Percentiles rank a stretch among this genome's conserved stretches.
phyloP scores from a whole-genome alignment of 176 grass and related monocot genomes.

The Typha latifolia region DNA sequence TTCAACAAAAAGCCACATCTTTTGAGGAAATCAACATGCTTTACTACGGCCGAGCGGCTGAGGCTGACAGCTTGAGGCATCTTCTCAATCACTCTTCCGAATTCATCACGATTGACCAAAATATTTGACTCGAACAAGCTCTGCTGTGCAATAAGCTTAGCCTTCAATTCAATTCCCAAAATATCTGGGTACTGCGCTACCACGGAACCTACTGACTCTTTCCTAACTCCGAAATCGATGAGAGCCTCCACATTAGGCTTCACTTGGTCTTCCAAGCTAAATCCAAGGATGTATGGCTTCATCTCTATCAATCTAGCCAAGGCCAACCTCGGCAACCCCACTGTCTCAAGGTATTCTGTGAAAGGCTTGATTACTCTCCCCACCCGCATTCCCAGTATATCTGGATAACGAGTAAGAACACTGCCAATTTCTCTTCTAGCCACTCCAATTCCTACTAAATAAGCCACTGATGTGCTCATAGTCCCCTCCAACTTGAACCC shows the following conservation, averaged over 20 bases:
- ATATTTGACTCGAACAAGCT: conserved; percentile 56
- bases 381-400: conserved; percentile 60
- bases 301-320: conserved; percentile 44
- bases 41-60: conserved; percentile 36
- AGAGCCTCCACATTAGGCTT: conserved; percentile 48
- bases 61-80: conserved; percentile 66
- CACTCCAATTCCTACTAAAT: conserved; percentile 51
- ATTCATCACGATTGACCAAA: conserved; percentile 46
- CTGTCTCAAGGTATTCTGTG: conserved; percentile 51
- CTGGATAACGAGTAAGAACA: conserved; percentile 47
- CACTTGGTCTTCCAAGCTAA: conserved; percentile 45
- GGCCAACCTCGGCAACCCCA: conserved; percentile 42
- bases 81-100: conserved; percentile 59
- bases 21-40: conserved; percentile 69
- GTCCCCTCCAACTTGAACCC: conserved; percentile 79
- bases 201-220: conserved; percentile 42
- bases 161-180: conserved; percentile 47
- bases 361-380: conserved; percentile 69
- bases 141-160: conserved; percentile 43
- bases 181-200: conserved; percentile 44
- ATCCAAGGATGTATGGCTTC: conserved; percentile 53
- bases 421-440: conserved; percentile 36
- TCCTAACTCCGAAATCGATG: conserved; percentile 47
- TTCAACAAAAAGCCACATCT: conserved; percentile 46
- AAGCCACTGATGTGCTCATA: conserved; percentile 75